Evolutionary conservation across 202 grass and related monocot species (phyloP).

Genomic region (Musa balbisiana): DNA sequence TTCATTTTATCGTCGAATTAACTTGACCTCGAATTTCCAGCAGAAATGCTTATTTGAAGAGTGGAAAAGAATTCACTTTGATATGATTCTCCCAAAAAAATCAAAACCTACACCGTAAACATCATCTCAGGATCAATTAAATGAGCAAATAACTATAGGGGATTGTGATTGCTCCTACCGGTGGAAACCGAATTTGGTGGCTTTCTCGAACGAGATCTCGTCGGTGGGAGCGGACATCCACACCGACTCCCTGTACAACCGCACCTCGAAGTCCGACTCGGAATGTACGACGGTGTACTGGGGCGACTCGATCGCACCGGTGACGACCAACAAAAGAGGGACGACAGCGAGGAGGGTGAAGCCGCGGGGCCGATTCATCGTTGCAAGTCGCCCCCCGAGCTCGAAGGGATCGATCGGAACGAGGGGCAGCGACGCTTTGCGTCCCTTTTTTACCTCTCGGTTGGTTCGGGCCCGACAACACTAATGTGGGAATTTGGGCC

Average conservation of each 20-base stretch:
- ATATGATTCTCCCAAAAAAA: no score
- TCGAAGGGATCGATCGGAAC: not conserved
- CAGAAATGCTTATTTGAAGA: not conserved
- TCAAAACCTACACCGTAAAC: no score
- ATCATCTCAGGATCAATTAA: not conserved
- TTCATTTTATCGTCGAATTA: not conserved
- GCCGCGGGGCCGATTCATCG: not conserved
- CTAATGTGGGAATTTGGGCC: no score
- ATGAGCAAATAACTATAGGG: no score
- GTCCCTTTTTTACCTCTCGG: no score
- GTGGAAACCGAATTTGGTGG: constrained; percentile 83
- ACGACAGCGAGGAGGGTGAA: not conserved
- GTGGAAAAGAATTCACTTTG: not conserved
- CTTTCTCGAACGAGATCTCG: constrained; percentile 58
- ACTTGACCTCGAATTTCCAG: not conserved
- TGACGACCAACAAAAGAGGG: constrained; percentile 1
- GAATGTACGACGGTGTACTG: constrained; percentile 62
- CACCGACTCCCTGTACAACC: constrained; percentile 50
- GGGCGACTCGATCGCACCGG: constrained; percentile 49
- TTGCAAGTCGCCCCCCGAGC: not conserved
- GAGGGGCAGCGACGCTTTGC: no score
- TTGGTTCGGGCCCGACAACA: no score
- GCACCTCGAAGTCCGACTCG: constrained; percentile 86
- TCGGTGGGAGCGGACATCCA: constrained; percentile 85
- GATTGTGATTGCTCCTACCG: constrained; percentile 19